phyloP scores from a whole-genome alignment of 129 eudicot species.

The Arctium minus region DNA sequence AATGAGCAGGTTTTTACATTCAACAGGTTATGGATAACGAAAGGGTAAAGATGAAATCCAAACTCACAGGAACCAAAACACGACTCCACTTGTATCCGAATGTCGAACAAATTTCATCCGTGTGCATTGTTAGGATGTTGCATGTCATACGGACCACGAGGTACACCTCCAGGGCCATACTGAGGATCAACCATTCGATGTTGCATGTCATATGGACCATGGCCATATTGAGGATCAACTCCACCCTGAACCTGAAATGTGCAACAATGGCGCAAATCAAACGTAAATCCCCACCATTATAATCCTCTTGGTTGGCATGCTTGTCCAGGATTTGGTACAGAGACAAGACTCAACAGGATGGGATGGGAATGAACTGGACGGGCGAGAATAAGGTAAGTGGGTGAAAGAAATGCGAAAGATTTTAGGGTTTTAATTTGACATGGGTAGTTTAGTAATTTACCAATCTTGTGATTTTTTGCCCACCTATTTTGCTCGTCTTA shows the following conservation, averaged over 20 bases:
- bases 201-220: constrained; percentile 30
- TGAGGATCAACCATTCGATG: constrained; percentile 28
- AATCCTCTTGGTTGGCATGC: neutral
- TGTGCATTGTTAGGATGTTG: constrained; percentile 31
- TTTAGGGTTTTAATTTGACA: no score
- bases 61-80: neutral
- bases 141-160: constrained; percentile 35
- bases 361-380: no score
- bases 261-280: neutral
- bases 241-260: constrained; percentile 38
- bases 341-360: neutral
- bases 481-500: no score
- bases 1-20: neutral
- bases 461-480: no score
- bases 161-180: constrained; percentile 26
- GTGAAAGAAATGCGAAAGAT: no score
- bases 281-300: neutral
- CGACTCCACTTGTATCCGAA: neutral
- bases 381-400: no score
- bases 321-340: neutral
- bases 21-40: neutral
- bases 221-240: constrained; percentile 25
- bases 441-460: no score
- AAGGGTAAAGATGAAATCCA: neutral
- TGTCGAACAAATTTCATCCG: constrained; percentile 11